Evolutionary conservation across 1,284 basidiomycete genomes (phyloP), one percentile per base, ranked within the genome.

Genomic region (Trichosporon ovoides): DNA sequence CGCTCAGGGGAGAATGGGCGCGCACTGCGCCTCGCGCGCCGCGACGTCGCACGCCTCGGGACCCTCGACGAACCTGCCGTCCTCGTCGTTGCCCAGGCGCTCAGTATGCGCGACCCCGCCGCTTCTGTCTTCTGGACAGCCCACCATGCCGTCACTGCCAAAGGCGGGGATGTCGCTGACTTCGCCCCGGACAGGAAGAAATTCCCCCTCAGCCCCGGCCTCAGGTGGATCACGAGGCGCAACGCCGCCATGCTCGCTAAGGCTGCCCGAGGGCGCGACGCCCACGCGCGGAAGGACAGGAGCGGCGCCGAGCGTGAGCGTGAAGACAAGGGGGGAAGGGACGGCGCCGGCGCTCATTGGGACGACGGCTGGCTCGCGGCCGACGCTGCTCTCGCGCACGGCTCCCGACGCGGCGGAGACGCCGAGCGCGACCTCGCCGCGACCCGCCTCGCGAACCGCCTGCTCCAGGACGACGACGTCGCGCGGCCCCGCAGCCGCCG

Each of bases 81-180:
- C n/a, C 22, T n/a, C 11, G 33, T 53, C 7, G 50, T 61, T 6
- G 60, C 62, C 5, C 55, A 59, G 20, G 56, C 58, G 12, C 40
- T 64, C 20, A 38, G 19, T 11, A 34, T 38, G 14, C 7, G 35
- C 35, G 56, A 64, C 46, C n/a, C 53, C 16, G 40, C 57, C 4
- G 62, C 57, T 3, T 49, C 48, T n/a, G 36, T 64, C 36, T 57
- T 59, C 51, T 61, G 61, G 38, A 20, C 60, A 7, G 59, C 53
- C n/a, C 43, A 58, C 48, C 54, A 57, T 40, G 16, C 20, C 36
- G 22, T 49, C 43, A 36, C 33, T 4, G 40, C 40, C 4, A 18
- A 16, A 7, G 46, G 33, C 5, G 33, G 12, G 38, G 34, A 35
- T n/a, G 22, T n/a, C 2, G 49, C 2, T 31, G 28, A 19, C 20